These are phyloP conservation scores for Zygosaccharomyces pseudorouxii DNA, from an alignment of 805 yeast genomes.

Conservation along the genomic window DNA sequence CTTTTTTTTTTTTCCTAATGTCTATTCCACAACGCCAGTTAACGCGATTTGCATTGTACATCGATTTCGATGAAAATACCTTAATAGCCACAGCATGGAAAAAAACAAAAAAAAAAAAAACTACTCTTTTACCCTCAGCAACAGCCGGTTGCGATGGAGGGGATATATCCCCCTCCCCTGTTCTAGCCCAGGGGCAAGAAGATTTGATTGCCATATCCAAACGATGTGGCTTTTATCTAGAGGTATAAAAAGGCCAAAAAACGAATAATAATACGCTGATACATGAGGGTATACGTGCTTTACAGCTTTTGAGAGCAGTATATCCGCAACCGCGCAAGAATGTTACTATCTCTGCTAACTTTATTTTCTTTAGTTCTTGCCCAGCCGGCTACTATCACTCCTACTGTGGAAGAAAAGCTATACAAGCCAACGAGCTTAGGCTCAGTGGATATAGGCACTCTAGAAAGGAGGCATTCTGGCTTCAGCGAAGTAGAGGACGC, in stretches of 20 bases:
- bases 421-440: neutral
- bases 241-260: neutral
- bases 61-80: neutral
- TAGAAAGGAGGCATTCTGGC: neutral
- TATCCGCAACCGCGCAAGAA: neutral
- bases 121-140: neutral
- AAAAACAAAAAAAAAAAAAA: neutral
- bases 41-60: neutral
- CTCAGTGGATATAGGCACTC: neutral
- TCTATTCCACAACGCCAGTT: no score
- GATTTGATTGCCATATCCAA: neutral
- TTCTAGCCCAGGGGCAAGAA: neutral
- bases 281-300: no score
- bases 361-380: conserved; percentile 43
- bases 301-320: no score
- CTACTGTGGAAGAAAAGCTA: conserved; percentile 49
- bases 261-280: neutral
- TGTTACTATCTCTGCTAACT: neutral
- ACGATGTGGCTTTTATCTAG: neutral
- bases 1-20: neutral
- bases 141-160: neutral
- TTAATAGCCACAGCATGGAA: neutral
- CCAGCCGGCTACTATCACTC: conserved; percentile 97
- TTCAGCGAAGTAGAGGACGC: neutral
- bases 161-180: neutral